Evolutionary conservation across 2,329 filamentous ascomycete genomes (phyloP).

Genomic region (Bipolaris gigantea): DNA sequence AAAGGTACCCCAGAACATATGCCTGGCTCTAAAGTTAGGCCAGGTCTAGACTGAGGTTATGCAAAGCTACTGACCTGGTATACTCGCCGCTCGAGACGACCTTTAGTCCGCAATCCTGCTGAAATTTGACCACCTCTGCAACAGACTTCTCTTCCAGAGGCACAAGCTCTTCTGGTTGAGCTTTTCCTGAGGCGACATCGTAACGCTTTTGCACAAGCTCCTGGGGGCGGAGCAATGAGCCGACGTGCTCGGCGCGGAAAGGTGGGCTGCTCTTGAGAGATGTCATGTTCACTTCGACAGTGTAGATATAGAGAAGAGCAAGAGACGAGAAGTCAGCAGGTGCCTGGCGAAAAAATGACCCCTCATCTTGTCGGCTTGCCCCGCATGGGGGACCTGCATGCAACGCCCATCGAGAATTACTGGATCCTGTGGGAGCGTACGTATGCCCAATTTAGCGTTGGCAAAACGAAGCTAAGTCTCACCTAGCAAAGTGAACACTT

Average conservation of each 20-base stretch:
- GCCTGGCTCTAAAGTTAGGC: slow-evolving; percentile 33
- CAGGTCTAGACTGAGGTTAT: background rate
- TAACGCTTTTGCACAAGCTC: slow-evolving; percentile 63
- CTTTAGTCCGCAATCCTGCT: slow-evolving; percentile 64
- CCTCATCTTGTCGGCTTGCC: slow-evolving; percentile 28
- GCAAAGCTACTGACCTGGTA: slow-evolving; percentile 28
- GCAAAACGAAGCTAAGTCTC: slow-evolving; percentile 13
- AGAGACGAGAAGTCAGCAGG: slow-evolving; percentile 5
- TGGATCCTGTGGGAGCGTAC: slow-evolving; percentile 16
- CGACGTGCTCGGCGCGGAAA: slow-evolving; percentile 73
- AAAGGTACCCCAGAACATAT: slow-evolving; percentile 61
- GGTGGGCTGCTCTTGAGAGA: slow-evolving; percentile 52
- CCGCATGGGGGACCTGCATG: slow-evolving; percentile 26
- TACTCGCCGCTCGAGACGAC: slow-evolving; percentile 73
- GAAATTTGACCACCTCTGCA: slow-evolving; percentile 64
- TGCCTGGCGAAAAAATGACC: slow-evolving; percentile 16
- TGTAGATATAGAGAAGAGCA: slow-evolving; percentile 4
- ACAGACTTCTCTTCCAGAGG: slow-evolving; percentile 67
- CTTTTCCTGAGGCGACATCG: slow-evolving; percentile 55
- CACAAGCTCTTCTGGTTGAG: slow-evolving; percentile 50
- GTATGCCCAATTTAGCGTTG: slow-evolving; percentile 10
- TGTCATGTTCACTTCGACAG: slow-evolving; percentile 38
- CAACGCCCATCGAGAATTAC: slow-evolving; percentile 12
- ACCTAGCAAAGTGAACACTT: background rate
- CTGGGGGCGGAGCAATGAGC: slow-evolving; percentile 68